Evolutionary conservation across 352 stramenopile species (phyloP).

Genomic region (Pythium biforme): DNA sequence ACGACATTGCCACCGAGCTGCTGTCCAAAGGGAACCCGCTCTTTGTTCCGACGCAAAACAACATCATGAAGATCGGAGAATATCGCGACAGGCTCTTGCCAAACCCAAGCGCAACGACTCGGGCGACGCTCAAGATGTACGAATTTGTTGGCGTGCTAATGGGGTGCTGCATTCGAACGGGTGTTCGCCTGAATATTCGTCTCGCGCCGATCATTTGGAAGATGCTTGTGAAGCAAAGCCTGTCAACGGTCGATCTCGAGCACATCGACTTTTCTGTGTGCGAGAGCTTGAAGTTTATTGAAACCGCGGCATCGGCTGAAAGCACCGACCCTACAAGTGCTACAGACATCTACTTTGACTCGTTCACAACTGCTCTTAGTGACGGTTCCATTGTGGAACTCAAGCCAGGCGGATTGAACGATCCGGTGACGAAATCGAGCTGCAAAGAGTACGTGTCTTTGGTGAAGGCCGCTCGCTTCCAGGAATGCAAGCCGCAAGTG

Average conservation of each 20-base stretch:
- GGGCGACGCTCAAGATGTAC: conserved; percentile 62
- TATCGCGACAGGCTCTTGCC: conserved; percentile 69
- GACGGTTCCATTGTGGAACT: conserved; percentile 69
- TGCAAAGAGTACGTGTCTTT: conserved; percentile 69
- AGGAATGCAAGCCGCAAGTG: conserved; percentile 76
- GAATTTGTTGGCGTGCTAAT: conserved; percentile 79
- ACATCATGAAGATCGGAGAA: conserved; percentile 64
- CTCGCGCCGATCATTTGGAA: conserved; percentile 79
- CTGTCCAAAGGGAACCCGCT: conserved; percentile 44
- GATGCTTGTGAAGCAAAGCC: conserved; percentile 72
- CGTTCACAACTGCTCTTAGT: conserved; percentile 70
- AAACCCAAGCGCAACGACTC: conserved; percentile 52
- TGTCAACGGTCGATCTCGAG: conserved; percentile 56
- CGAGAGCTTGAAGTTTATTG: conserved; percentile 34
- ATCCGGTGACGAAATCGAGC: conserved; percentile 67
- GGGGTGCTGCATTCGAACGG: conserved; percentile 76
- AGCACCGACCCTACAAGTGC: conserved; percentile 9
- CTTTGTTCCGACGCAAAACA: conserved; percentile 78
- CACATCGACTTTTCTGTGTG: conserved; percentile 48
- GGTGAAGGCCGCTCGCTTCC: conserved; percentile 56
- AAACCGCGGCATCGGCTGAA: conserved; percentile 13
- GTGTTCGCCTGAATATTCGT: conserved; percentile 68
- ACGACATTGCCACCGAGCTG: conserved; percentile 72
- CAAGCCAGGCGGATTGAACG: conserved; percentile 38
- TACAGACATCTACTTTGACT: conserved; percentile 52